Evolutionary conservation across 176 grass and related monocot genomes (phyloP), one percentile per base, ranked within the genome.

Genomic region (Oryza brachyantha): DNA sequence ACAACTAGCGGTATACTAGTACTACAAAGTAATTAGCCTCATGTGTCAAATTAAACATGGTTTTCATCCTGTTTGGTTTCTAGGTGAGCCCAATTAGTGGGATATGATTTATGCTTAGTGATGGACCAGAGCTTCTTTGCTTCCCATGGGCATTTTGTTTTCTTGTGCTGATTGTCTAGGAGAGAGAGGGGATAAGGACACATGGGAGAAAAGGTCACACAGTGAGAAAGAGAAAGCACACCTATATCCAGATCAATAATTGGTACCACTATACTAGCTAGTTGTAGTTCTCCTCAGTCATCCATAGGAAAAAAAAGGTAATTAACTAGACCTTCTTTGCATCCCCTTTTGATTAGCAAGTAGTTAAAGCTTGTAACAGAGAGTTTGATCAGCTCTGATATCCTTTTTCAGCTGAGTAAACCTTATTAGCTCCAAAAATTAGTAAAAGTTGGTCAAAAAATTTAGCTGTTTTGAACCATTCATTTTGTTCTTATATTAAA

Each of bases 171-270:
- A 3, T 10, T 24, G 52, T 57, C 21, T 24, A 57, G 52, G 21
- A 11, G 52, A 57, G 52, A 55, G 52, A 57, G 52, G 22, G 7
- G 52, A 24, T 8, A 24, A 57, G 13, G 52, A 57, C 52, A 57
- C 52, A 57, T 57, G 52, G 13, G 8, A 57, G 13, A 71, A 14
- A 46, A 71, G 28, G 26, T 21, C 0, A 24, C 21, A 24, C 7
- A 1, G n/a, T 24, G 8, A 46, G 77, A 11, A 75, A 81, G 62
- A 61, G 62, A 86, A 61, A 50, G 71, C 28, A 3, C 1, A 75
- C 52, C 73, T 39, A 29, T 19, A 38, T 57, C 26, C 16, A 8
- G n/a, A 75, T 13, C 52, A 75, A 86, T 86, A 14, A 86, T 80
- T 61, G 70, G 45, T 13, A 60, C 46, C 45, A 52, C 41, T 38